A percentile compares a stretch with the other conserved stretches of the same genome.
Evolutionary conservation across 176 grass and related monocot genomes (phyloP).

Genomic region (Oryza meyeriana): DNA sequence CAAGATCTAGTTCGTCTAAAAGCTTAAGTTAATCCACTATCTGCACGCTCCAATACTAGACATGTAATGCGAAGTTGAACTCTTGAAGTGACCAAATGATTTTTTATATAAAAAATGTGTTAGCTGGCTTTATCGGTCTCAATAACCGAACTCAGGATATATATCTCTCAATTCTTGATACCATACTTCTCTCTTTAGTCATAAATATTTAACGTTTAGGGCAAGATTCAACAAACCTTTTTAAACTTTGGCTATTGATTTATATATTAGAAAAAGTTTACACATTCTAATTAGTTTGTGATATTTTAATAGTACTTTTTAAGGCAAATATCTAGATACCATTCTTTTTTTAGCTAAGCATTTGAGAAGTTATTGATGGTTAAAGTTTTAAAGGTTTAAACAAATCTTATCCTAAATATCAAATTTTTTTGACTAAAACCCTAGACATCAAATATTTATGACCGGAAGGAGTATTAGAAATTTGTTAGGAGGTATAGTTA

Average conservation of each 20-base stretch:
- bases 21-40: not conserved
- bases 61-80: not conserved
- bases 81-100: not conserved
- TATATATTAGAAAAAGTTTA: no score
- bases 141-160: no score
- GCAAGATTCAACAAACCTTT: not conserved
- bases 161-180: not conserved
- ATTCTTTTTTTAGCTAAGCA: no score
- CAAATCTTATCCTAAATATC: not conserved
- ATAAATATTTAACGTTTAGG: not conserved
- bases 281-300: no score
- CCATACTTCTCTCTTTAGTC: not conserved
- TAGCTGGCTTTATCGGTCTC: not conserved
- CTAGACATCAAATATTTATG: no score
- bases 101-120: not conserved
- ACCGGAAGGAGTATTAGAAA: not conserved
- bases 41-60: not conserved
- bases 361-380: not conserved
- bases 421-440: not conserved
- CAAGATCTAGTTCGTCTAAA: no score
- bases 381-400: not conserved
- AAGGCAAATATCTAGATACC: no score
- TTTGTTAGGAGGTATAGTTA: not conserved
- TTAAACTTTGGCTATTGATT: not conserved
- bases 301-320: no score